Conservation (phyloP, 1,139 yeast species). For the Saccharomyces hybrid region DNA sequence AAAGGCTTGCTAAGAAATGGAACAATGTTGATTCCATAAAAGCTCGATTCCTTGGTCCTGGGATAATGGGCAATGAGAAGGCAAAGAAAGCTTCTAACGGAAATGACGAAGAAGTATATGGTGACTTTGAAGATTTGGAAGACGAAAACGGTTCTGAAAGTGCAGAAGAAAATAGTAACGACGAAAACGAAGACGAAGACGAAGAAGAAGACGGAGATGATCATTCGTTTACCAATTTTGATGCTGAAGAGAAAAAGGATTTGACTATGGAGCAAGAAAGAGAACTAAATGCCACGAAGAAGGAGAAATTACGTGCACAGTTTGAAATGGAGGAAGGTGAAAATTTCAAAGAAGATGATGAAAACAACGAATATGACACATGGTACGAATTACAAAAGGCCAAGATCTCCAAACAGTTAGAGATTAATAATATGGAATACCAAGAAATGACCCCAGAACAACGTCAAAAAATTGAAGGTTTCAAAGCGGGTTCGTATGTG, state of each 20-base stretch:
- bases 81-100: conserved; percentile 34
- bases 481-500: conserved; percentile 88
- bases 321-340: conserved; percentile 84
- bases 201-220: conserved; percentile 25
- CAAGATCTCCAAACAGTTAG: conserved; percentile 92
- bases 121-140: conserved; percentile 78
- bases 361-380: conserved; percentile 73
- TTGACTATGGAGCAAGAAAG: conserved; percentile 63
- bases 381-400: conserved; percentile 98
- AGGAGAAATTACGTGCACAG: conserved; percentile 79
- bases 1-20: conserved; percentile 51
- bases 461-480: conserved; percentile 82
- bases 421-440: conserved; percentile 77
- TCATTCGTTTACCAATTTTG: no score
- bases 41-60: conserved; percentile 60
- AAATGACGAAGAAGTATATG: conserved; percentile 52
- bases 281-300: conserved; percentile 75
- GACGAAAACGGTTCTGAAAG: conserved; percentile 30
- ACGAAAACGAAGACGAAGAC: conserved; percentile 9
- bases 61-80: conserved; percentile 38
- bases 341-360: conserved; percentile 67
- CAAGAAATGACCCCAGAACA: conserved; percentile 68
- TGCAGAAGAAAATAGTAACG: conserved; percentile 25
- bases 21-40: conserved; percentile 40
- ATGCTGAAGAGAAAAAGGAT: conserved; percentile 38